Percentiles rank a stretch among this genome's conserved stretches.
Conservation (phyloP, 257 asterid genomes). For the Ballota nigra region DNA sequence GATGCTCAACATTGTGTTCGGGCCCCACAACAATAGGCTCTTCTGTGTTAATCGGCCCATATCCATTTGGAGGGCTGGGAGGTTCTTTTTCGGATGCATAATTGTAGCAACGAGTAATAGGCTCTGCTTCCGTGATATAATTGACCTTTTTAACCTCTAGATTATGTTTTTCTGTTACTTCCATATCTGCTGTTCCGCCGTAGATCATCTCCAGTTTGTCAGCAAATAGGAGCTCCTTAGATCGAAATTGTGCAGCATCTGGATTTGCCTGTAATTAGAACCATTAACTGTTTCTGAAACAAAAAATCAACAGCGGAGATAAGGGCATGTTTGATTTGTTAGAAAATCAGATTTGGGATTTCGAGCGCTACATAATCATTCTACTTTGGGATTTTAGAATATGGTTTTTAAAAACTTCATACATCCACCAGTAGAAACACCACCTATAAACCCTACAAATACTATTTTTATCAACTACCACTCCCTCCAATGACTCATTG, state of each 20-base stretch:
- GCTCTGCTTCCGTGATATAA: slow-evolving; percentile 17
- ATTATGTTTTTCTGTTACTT: slow-evolving; percentile 4
- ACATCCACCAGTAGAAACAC: too few relatives aligned
- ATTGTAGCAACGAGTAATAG: slow-evolving; percentile 18
- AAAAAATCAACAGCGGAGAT: not conserved
- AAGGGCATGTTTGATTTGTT: not conserved
- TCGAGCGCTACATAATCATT: too few relatives aligned
- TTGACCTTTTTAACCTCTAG: slow-evolving; percentile 4
- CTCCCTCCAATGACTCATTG: too few relatives aligned
- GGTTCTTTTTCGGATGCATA: slow-evolving; percentile 13
- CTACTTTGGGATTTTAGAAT: too few relatives aligned
- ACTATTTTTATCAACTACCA: too few relatives aligned
- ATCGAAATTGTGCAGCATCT: slow-evolving; percentile 35
- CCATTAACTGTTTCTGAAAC: not conserved
- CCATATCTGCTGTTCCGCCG: slow-evolving; percentile 23
- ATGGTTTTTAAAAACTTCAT: too few relatives aligned
- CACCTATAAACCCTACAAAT: too few relatives aligned
- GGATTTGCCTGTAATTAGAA: slow-evolving; percentile 30
- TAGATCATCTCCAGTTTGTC: slow-evolving; percentile 31
- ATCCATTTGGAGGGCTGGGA: not conserved
- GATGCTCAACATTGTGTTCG: slow-evolving; percentile 21
- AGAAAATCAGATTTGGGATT: too few relatives aligned
- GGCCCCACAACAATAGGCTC: slow-evolving; percentile 19
- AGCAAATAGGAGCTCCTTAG: slow-evolving; percentile 31
- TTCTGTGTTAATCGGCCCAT: slow-evolving; percentile 16